These are phyloP conservation scores for Ophiosphaerella korrae DNA, from an alignment of 2,329 filamentous ascomycete species.

Conservation along the genomic window DNA sequence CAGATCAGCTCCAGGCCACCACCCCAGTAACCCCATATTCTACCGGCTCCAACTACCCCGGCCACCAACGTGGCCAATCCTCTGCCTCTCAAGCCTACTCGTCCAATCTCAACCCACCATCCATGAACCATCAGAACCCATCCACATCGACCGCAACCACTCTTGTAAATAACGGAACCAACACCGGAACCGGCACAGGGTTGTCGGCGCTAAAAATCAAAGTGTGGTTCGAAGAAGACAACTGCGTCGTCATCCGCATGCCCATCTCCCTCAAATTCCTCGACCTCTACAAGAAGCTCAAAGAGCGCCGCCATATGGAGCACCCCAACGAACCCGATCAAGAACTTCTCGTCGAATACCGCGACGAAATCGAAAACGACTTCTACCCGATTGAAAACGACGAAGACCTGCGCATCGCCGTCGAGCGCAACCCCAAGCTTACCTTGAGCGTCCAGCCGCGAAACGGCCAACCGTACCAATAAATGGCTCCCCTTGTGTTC, in stretches of 20 bases:
- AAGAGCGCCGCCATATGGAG: constrained; percentile 78
- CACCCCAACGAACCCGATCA: constrained; percentile 58
- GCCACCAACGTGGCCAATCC: constrained; percentile 50
- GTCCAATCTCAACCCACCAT: constrained; percentile 36
- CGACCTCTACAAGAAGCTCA: constrained; percentile 81
- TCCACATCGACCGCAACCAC: constrained; percentile 40
- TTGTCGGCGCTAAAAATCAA: constrained; percentile 77
- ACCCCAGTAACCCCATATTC: constrained; percentile 45
- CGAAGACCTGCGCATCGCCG: constrained; percentile 77
- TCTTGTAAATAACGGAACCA: constrained; percentile 4
- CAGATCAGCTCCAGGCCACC: constrained; percentile 45
- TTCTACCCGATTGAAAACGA: constrained; percentile 78
- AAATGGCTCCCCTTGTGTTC: not conserved
- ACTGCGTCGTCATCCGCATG: constrained; percentile 89
- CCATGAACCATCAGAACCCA: constrained; percentile 47
- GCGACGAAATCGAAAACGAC: constrained; percentile 78
- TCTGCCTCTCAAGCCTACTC: constrained; percentile 38
- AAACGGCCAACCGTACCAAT: constrained; percentile 13
- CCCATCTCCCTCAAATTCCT: constrained; percentile 77
- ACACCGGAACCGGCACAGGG: constrained; percentile 25
- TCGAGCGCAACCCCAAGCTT: constrained; percentile 86
- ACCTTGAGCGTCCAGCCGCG: constrained; percentile 60
- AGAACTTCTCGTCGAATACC: constrained; percentile 81
- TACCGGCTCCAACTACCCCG: constrained; percentile 46
- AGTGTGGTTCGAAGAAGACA: constrained; percentile 83